A percentile compares a stretch with the other conserved stretches of the same genome.
Evolutionary conservation across 2,329 filamentous ascomycete species (phyloP).

Genomic region (Ophiostoma sp.): DNA sequence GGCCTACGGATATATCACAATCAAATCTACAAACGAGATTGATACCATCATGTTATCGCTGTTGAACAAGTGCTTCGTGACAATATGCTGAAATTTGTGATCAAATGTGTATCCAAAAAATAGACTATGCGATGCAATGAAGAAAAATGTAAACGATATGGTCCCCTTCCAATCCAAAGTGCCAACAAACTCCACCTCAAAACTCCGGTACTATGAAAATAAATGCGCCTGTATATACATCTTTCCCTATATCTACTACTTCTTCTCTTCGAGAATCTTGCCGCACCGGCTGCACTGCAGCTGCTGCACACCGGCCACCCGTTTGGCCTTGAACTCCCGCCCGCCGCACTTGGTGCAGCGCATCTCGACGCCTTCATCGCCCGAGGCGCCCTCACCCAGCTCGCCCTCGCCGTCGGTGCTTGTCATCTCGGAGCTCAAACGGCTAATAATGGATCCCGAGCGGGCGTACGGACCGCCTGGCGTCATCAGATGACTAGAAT

Average conservation of each 20-base stretch:
- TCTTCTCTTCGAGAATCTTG: constrained; percentile 30
- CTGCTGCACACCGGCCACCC: constrained; percentile 53
- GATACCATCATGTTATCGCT: background rate
- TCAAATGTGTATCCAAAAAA: background rate
- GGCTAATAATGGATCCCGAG: constrained; percentile 49
- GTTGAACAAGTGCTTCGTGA: background rate
- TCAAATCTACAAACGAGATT: background rate
- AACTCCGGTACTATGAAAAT: background rate
- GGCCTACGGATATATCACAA: background rate
- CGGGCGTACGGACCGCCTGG: constrained; percentile 21
- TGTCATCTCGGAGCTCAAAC: constrained; percentile 57
- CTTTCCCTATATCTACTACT: background rate
- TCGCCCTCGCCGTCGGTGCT: constrained; percentile 39
- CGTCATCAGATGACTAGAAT: background rate
- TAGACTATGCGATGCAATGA: background rate
- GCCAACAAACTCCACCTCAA: background rate
- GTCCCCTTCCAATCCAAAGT: background rate
- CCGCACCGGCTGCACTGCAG: constrained; percentile 63
- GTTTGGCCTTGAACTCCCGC: constrained; percentile 62
- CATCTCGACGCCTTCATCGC: constrained; percentile 38
- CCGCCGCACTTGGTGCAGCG: constrained; percentile 61
- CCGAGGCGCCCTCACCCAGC: constrained; percentile 1
- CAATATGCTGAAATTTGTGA: background rate
- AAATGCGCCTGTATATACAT: background rate
- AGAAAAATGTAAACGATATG: background rate